Base-by-base conservation (phyloP, 2,329 filamentous ascomycete genomes). In the Cladosporium velox region DNA sequence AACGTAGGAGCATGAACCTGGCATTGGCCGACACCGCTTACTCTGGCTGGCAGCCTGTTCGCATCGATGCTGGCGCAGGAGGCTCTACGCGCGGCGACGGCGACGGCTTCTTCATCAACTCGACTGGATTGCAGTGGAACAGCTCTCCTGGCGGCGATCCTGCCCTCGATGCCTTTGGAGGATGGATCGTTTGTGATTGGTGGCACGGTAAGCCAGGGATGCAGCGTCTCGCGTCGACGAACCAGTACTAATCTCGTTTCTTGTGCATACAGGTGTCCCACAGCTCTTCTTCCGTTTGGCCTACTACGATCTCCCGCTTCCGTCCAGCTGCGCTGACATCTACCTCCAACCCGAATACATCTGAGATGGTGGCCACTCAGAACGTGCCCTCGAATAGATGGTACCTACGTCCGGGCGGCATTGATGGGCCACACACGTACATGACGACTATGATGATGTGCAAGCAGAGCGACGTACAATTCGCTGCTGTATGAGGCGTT, bases 41-140 rank as follows among this genome's bases (percentile, higher is more conserved):
- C 67, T 66, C 72, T 32, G 70, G 69, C 10, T 77, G 75, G 76
- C 68, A 75, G 62, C 72, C 74, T 10, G 75, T 77, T 5, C 67
- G 70, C 41, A 69, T 77, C 66, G 71, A 77, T 30, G 73, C 68
- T 15, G 75, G 73, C 10, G 60, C 66, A 7, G 64, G 66, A 26
- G 69, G 67, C 12, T 64, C 62, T 7, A 64, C 67, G 7, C 30
- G 55, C 15, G 63, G 55, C 15, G 24, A 18, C 7, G 44, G 55
- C 24, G 47, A 66, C 24, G 74, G 72, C 59, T 76, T 73, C 69
- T 75, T 70, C 67, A 68, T 76, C 69, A 75, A 77, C 66, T 65
- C 64, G 18, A 76, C 72, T 4, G 76, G 76, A n/a, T 65, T 77
- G 63, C 74, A 77, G 67, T 77, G 71, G 70, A 71, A 67, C 28